Evolutionary conservation across 148 eudicot species (phyloP), one percentile per base, ranked within the genome.

Genomic region (Silene conica): DNA sequence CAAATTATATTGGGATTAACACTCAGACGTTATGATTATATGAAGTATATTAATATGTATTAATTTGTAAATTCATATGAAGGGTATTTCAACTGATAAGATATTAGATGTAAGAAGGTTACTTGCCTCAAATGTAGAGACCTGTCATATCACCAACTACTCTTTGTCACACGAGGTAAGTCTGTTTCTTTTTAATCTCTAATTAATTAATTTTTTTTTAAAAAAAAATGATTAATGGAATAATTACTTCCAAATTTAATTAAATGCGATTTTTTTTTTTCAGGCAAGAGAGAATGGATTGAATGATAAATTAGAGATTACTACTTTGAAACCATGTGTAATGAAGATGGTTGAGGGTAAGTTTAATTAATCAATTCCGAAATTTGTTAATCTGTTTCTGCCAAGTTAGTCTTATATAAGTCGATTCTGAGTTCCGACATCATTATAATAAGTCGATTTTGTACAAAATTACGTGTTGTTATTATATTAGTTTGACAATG

Each of bases 321-420:
- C 85, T 72, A 72, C 86, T 70, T 61, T 95, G 43, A 95, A 90
- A 85, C 97, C 99, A 77, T 90, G 92, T 81, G 70, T 85, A 78
- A 77, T 95, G 79, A 89, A 72, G 79, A 92, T 92, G 89, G 97
- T 92, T 90, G 93, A 95, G 92, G 99, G 99, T 95, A 79, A 86
- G 98, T 50, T 50, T 50, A 5, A 12, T 50, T 3, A 50, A 11
- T 50, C n/a, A 48, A 2, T 50, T 50, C 3, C 16, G 55, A 50
- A 50, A 50, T 50, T 50, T 50, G 4, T 50, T 11, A 50, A 50
- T 50, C 16, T 50, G 16, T 50, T 50, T 50, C 16, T 50, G 16
- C 16, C 13, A 50, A 50, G 55, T 12, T 2, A 15, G 55, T 50
- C 16, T 11, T 14, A 1, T 50, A 11, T 50, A 50, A 50, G 4